These are phyloP conservation scores for Glycine latifolia DNA, from an alignment of 306 rosid species.

Conservation along the genomic window DNA sequence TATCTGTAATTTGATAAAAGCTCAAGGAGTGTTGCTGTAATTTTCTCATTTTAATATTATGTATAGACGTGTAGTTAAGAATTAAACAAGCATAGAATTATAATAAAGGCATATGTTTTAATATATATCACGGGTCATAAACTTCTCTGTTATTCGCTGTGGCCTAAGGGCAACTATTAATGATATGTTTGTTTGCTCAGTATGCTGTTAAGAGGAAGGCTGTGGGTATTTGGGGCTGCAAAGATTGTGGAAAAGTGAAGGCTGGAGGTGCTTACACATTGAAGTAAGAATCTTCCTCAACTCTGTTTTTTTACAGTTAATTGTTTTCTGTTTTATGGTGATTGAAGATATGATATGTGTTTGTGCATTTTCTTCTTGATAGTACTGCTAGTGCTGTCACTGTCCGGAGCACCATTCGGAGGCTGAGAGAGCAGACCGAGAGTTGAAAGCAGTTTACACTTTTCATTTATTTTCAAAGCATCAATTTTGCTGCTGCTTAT, in stretches of 20 bases:
- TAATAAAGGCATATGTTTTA: no score
- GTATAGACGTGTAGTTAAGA: not conserved
- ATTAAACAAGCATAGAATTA: not conserved
- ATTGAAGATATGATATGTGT: conserved; percentile 1
- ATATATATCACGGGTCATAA: no score
- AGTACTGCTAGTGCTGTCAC: conserved; percentile 85
- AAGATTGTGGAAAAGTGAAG: conserved; percentile 87
- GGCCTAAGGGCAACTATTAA: not conserved
- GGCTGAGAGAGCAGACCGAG: conserved; percentile 91
- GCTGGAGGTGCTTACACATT: conserved; percentile 89
- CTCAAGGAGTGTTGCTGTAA: no score
- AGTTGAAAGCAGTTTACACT: conserved; percentile 38
- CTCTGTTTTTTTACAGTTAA: not conserved
- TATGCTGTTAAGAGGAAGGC: conserved; percentile 84
- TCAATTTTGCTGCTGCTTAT: not conserved
- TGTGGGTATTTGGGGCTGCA: conserved; percentile 90
- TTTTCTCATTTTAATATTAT: no score
- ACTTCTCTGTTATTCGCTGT: no score
- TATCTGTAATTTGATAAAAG: no score
- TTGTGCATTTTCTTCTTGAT: conserved; percentile 34
- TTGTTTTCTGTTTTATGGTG: not conserved
- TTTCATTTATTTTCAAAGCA: conserved; percentile 11
- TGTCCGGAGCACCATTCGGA: conserved; percentile 74
- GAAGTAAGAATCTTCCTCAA: conserved; percentile 54
- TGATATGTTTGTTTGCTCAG: conserved; percentile 42